phyloP scores from a whole-genome alignment of 2,329 filamentous ascomycete genomes.

The Colletotrichum tropicale region DNA sequence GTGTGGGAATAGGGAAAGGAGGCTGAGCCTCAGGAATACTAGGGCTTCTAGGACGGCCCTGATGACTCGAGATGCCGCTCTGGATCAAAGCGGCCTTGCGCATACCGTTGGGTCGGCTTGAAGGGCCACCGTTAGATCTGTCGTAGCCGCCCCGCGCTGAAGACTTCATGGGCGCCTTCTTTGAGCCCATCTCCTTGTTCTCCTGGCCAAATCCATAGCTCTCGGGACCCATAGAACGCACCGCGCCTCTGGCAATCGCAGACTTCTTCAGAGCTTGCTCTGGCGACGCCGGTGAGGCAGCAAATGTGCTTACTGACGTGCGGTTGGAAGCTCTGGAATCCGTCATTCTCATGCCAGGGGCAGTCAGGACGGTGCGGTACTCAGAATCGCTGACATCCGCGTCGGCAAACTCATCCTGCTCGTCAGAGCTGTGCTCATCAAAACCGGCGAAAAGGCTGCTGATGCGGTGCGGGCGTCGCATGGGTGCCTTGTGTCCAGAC shows the following conservation, averaged over 20 bases:
- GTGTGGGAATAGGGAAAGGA: conserved; percentile 89
- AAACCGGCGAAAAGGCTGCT: conserved; percentile 90
- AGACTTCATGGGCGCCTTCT: conserved; percentile 35
- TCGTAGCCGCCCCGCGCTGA: conserved; percentile 38
- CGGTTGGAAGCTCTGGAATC: conserved; percentile 44
- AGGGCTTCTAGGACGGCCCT: conserved; percentile 67
- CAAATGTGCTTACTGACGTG: conserved; percentile 40
- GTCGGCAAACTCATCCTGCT: conserved; percentile 66
- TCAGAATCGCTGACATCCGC: conserved; percentile 69
- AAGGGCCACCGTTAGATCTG: conserved; percentile 40
- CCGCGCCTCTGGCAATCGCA: conserved; percentile 25
- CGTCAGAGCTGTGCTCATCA: conserved; percentile 72
- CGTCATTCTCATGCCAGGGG: conserved; percentile 57
- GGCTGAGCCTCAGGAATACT: conserved; percentile 69
- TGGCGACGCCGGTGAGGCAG: conserved; percentile 47
- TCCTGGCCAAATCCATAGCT: conserved; percentile 47
- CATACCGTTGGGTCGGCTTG: conserved; percentile 65
- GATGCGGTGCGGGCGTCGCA: conserved; percentile 74
- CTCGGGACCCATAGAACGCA: conserved; percentile 44
- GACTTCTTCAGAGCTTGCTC: conserved; percentile 42
- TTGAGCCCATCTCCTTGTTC: conserved; percentile 32
- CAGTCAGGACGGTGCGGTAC: conserved; percentile 68
- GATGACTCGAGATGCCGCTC: conserved; percentile 75
- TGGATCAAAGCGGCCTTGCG: conserved; percentile 82
- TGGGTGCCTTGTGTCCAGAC: conserved; percentile 61